A percentile compares a stretch with the other conserved stretches of the same genome.
phyloP scores from a whole-genome alignment of 345 rosid genomes.

The Eutrema yunnanense region DNA sequence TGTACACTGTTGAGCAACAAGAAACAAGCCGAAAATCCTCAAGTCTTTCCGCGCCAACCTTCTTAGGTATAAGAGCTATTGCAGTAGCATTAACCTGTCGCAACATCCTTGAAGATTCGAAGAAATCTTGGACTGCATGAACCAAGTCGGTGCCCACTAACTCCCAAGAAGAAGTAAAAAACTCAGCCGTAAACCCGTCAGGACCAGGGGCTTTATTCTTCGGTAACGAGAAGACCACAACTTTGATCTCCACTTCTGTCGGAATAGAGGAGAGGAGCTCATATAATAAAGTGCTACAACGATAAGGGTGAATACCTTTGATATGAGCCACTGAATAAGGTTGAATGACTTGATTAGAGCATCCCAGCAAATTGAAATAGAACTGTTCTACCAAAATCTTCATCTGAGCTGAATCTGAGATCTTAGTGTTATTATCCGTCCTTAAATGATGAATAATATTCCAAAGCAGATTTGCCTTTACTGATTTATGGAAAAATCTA shows the following conservation, averaged over 20 bases:
- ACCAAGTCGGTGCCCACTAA: too few relatives aligned
- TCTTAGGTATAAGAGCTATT: too few relatives aligned
- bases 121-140: too few relatives aligned
- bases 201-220: neutral
- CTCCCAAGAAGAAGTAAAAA: neutral
- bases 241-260: fast-evolving
- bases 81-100: too few relatives aligned
- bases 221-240: fast-evolving
- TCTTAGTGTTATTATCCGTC: fast-evolving
- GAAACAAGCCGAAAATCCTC: too few relatives aligned
- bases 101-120: too few relatives aligned
- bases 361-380: neutral
- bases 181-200: neutral
- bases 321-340: neutral
- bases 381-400: neutral
- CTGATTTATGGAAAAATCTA: neutral
- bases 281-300: fast-evolving
- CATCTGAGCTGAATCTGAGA: neutral
- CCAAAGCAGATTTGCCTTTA: fast-evolving
- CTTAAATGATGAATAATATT: neutral
- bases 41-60: too few relatives aligned
- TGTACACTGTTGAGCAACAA: too few relatives aligned
- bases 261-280: fast-evolving
- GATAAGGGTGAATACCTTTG: neutral
- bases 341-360: fast-evolving